Percentiles rank a stretch among this genome's conserved stretches.
phyloP scores from a whole-genome alignment of 2,329 filamentous ascomycete genomes.

The Clarireedia hainanense region DNA sequence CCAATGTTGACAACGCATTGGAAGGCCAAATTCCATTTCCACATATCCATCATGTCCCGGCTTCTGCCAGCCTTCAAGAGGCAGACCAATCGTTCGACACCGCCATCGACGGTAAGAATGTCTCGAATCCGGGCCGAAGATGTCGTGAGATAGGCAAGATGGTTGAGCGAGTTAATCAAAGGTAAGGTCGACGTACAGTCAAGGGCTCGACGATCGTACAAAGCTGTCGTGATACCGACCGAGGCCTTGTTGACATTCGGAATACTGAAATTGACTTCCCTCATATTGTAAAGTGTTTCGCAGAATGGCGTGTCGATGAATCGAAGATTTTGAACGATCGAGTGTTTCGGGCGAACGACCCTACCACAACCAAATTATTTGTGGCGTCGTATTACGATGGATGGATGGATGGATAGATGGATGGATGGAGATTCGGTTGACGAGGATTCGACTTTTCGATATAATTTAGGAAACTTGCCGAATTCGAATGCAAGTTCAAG shows the following conservation, averaged over 20 bases:
- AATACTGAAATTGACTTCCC: constrained; percentile 99
- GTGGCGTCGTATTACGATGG: neutral
- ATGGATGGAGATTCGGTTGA: neutral
- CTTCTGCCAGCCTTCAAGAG: constrained; percentile 96
- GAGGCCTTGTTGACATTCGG: constrained; percentile 99
- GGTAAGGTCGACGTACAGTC: constrained; percentile 97
- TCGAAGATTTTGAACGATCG: constrained; percentile 4
- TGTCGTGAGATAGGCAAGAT: constrained; percentile 95
- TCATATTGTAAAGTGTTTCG: constrained; percentile 57
- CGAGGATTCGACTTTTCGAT: neutral
- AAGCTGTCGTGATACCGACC: constrained; percentile 94
- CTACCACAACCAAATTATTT: constrained; percentile 7
- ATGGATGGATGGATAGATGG: neutral
- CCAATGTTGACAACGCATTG: constrained; percentile 99
- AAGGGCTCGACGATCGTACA: constrained; percentile 94
- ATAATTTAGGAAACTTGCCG: neutral
- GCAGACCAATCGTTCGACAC: constrained; percentile 91
- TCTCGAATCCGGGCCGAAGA: constrained; percentile 96
- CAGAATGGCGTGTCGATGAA: constrained; percentile 1
- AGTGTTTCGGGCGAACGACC: constrained; percentile 14
- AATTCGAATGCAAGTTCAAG: neutral
- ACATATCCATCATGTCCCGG: constrained; percentile 99
- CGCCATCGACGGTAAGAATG: constrained; percentile 96
- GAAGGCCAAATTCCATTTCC: constrained; percentile 99
- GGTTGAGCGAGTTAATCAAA: constrained; percentile 97